Base-by-base conservation (phyloP, 352 stramenopile genomes). In the Elongisporangium undulatum region DNA sequence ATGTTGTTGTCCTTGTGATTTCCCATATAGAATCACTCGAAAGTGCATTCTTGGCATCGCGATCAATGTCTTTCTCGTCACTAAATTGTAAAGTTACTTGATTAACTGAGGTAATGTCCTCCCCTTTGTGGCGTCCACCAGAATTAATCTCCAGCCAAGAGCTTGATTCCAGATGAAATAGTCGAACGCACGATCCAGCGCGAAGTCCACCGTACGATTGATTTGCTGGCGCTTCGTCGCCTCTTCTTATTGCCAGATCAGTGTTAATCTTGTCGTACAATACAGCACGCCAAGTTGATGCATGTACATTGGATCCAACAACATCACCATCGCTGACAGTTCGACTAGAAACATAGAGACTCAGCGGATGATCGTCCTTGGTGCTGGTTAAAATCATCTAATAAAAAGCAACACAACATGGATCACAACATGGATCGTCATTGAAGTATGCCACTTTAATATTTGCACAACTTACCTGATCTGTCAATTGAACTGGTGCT, bases 311-410 rank as follows among this genome's bases (percentile, higher is more conserved):
- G 39, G 79, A 92, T 9, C 68, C 78, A 56, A 92, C 77, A 17
- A 90, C 63, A 13, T 55, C 55, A n/a, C 64, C 59, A 55, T 85
- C 76, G 9, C 56, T 62, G 20, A 61, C 51, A 17, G 61, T 72
- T 55, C 82, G 64, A 38, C 79, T 91, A 1, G 82, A 91, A n/a
- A 87, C 75, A 59, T 87, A 84, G 22, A 91, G 61, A 51, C 64
- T 85, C 56, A 72, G 87, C 0, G 72, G 66, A 20, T 85, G 79
- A 4, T 62, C 54, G 58, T 84, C 75, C 13, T 55, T 74, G 26
- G 71, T 74, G 52, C 71, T 77, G 16, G 69, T 82, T 29, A 89
- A 65, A 10, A 90, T 64, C 41, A 82, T 68, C 78, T 85, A 19
- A 53, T 24, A 57, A 51, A 51, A 45, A n/a, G n/a, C n/a, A 53